Base-by-base conservation (phyloP, 2,329 filamentous ascomycete species). In the Pseudocercospora pini-densiflorae region DNA sequence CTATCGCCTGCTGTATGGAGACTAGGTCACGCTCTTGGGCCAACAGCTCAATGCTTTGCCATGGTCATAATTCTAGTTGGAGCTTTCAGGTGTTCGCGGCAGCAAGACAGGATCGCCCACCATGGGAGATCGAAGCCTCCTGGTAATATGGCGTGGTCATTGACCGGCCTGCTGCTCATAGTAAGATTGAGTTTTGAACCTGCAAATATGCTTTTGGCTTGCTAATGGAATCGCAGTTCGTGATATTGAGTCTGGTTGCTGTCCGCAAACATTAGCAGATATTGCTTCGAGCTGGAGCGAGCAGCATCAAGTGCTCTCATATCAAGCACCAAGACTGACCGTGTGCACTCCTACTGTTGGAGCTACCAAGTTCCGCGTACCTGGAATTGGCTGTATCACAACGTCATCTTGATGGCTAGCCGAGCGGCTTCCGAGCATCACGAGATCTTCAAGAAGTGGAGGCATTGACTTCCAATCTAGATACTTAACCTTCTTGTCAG, bases 11-110 rank as follows among this genome's bases (percentile, higher is more conserved):
- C 40, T 23, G 57, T 31, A 14, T 47, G 14, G 21, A 43, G 29
- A 9, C 57, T 59, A 14, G 57, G 57, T 8, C 33, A 59, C 27
- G 33, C 57, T 21, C 21, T 59, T 10, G 57, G 57, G 24, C 33
- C 40, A 3, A n/a, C 21, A 24, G 33, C 57, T n/a, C 33, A 45
- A 31, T 23, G 33, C 14, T 27, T 59, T 24, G 57, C 57, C 21
- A 59, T 59, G 2, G 33, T 59, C 57, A 45, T 29, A n/a, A n/a
- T 59, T 5, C 40, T 59, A 27, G 7, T 59, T 1, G 57, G 57
- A 9, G 57, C 33, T 29, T 43, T 59, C 23, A 23, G 57, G 27
- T 59, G 57, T n/a, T 45, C 31, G 57, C 40, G 40, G 7, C 57
- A 59, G 23, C 57, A 59, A 23, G 33, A 23, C 21, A 59, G 21